Base-by-base conservation (phyloP, 2,329 filamentous ascomycete genomes). In the Mycosphaerella arachidis region DNA sequence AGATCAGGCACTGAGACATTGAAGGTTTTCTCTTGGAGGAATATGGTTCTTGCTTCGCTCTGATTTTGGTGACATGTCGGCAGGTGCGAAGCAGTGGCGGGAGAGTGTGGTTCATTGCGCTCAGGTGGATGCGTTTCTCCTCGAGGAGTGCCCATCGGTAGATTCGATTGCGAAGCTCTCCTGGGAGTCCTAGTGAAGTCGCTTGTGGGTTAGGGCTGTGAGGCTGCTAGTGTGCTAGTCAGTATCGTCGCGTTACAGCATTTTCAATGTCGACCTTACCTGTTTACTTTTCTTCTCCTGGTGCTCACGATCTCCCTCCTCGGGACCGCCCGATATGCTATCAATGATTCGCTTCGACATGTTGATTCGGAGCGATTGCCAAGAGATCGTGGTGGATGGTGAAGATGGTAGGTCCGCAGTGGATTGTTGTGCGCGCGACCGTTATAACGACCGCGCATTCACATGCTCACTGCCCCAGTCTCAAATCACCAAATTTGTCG, bases 151-250 rank as follows among this genome's bases (percentile, higher is more conserved):
- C 60, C 5, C 73, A 57, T 1, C 74, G 70, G 63, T 81, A 81
- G 31, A 81, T 70, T 10, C 73, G 72, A 59, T 79, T 78, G 16
- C 79, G 75, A 2, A 81, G 61, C 60, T 81, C 79, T 6, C 61
- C 53, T 7, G 74, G 72, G 0, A 76, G 63, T 48, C 69, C 68
- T 16, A 74, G 67, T 55, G 76, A 35, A 20, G 33, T 52, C 12
- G 55, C 48, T 16, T 20, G 31, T 24, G 55, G 31, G 31, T 56
- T 37, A 2, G 4, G 9, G 16, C 16, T 18, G 13, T 18, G 40
- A 8, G 4, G 16, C 16, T 16, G 18, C 13, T 7, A n/a, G 40
- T n/a, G 13, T 4, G 13, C n/a, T 35, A 13, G 40, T 43, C n/a
- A 43, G 40, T 8, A 18, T 43, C 13, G 18, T 16, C 4, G 4